These are phyloP conservation scores for Dimargaris cristalligena DNA, from an alignment of 192 early-diverging fungal species.

Conservation along the genomic window DNA sequence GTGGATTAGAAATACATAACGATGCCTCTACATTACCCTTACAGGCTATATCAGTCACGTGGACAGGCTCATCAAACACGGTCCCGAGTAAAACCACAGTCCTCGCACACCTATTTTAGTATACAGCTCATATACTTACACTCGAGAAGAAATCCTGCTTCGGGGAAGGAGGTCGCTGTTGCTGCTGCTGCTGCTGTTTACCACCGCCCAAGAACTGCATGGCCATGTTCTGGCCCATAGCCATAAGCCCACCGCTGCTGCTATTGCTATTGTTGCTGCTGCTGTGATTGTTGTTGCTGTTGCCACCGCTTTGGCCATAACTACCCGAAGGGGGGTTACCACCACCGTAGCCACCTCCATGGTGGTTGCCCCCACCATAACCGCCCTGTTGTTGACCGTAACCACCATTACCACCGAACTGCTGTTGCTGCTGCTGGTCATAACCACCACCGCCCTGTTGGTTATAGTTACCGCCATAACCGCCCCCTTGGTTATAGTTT, in stretches of 20 bases:
- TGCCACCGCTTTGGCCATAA: neutral
- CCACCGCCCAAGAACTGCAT: neutral
- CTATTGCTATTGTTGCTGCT: too few species aligned
- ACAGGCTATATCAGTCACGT: neutral
- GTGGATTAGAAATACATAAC: neutral
- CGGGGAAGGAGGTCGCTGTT: neutral
- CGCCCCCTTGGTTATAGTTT: neutral
- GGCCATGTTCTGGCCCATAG: conserved; percentile 7
- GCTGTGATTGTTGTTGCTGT: neutral
- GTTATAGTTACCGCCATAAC: too few species aligned
- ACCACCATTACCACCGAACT: too few species aligned
- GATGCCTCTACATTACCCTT: neutral
- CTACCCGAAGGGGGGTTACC: neutral
- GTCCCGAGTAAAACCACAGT: too few species aligned
- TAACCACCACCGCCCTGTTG: too few species aligned
- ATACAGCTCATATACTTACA: neutral
- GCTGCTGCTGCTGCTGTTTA: neutral
- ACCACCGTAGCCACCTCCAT: neutral
- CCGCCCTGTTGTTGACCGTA: too few species aligned
- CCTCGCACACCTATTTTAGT: neutral
- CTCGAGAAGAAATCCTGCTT: conserved; percentile 4
- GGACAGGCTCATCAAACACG: neutral
- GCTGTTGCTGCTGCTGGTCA: too few species aligned
- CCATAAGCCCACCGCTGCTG: neutral
- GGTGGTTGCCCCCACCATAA: too few species aligned